Percentiles rank a stretch among this genome's conserved stretches.
Evolutionary conservation across 306 rosid genomes (phyloP).

Genomic region (Ormosia semicastrata): DNA sequence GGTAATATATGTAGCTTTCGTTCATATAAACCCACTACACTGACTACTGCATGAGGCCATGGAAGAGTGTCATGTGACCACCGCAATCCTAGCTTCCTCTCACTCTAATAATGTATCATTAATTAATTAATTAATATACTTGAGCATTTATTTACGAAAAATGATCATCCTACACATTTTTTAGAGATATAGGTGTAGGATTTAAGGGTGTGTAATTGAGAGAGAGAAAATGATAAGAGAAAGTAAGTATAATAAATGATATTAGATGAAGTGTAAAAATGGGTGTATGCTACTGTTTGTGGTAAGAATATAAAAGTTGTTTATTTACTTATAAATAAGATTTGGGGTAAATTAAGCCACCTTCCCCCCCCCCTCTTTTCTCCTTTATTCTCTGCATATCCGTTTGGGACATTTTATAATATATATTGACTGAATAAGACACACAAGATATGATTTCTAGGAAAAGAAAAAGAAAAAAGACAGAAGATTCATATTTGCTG

Average conservation of each 20-base stretch:
- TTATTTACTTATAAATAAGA: not conserved
- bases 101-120: conserved; percentile 36
- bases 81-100: conserved; percentile 59
- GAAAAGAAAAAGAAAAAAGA: conserved; percentile 18
- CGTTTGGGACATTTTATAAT: conserved; percentile 23
- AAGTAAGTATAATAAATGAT: too few relatives aligned
- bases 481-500: conserved; percentile 26
- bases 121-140: not conserved
- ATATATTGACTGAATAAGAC: conserved; percentile 5
- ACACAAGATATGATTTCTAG: conserved; percentile 1
- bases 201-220: too few relatives aligned
- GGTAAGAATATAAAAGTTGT: too few relatives aligned
- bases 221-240: too few relatives aligned
- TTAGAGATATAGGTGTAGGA: too few relatives aligned
- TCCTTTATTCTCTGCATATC: conserved; percentile 36
- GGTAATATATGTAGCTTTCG: conserved; percentile 24
- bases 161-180: too few relatives aligned
- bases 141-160: not conserved
- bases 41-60: conserved; percentile 35
- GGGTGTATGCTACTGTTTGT: too few relatives aligned
- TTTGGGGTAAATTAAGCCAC: not conserved
- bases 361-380: not conserved
- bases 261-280: too few relatives aligned
- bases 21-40: conserved; percentile 16
- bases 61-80: conserved; percentile 53